Evolutionary conservation across 257 asterid species (phyloP).

Genomic region (Leptodermis oblonga): DNA sequence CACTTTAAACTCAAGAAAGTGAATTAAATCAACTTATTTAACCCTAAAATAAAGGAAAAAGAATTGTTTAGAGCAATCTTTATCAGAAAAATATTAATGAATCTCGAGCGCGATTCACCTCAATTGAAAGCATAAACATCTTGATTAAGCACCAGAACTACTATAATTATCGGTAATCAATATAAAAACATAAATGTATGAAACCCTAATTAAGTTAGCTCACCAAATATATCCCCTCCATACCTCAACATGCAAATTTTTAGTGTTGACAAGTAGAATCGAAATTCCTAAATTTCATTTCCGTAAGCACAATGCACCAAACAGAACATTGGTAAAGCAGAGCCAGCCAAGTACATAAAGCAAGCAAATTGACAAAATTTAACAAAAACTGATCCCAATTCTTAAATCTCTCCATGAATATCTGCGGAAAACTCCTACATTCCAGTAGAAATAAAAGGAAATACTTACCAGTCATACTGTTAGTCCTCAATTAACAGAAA

Average conservation of each 20-base stretch:
- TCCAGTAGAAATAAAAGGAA: background rate
- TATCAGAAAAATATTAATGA: too few relatives aligned
- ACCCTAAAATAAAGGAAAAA: too few relatives aligned
- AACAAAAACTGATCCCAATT: background rate
- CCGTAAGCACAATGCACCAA: background rate
- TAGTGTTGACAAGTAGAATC: too few relatives aligned
- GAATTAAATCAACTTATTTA: background rate
- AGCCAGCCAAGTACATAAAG: background rate
- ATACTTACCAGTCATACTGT: slow-evolving; percentile 1
- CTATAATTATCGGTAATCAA: background rate
- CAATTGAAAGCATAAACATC: background rate
- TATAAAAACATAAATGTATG: background rate
- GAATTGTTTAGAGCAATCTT: background rate
- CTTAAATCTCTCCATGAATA: background rate
- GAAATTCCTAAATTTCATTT: background rate
- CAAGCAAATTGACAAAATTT: background rate
- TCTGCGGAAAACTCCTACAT: background rate
- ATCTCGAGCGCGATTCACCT: background rate
- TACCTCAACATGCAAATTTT: too few relatives aligned
- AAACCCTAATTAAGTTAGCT: background rate
- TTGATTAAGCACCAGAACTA: background rate
- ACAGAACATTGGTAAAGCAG: background rate
- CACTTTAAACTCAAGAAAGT: background rate
- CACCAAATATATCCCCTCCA: background rate
- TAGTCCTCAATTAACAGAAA: background rate